Conservation (phyloP, 2,329 filamentous ascomycete species). For the Alternaria triticina region DNA sequence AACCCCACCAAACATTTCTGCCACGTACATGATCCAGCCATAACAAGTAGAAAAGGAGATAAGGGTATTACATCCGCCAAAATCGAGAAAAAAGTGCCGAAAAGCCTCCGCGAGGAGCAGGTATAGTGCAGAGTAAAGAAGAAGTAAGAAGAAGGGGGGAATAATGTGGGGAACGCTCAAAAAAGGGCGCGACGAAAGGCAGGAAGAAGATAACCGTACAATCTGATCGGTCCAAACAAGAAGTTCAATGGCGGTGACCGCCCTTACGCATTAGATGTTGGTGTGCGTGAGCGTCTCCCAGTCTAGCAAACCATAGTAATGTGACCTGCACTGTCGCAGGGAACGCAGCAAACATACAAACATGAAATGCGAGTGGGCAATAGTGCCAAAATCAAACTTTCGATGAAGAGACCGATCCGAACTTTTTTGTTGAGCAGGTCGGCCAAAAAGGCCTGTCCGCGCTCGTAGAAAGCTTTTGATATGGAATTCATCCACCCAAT, state of each 20-base stretch:
- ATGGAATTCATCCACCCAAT: constrained; percentile 9
- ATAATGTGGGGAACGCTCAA: constrained; percentile 4
- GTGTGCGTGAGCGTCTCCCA: constrained; percentile 45
- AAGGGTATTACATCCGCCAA: constrained; percentile 39
- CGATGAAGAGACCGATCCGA: constrained; percentile 19
- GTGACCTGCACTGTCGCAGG: constrained; percentile 44
- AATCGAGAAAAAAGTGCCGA: constrained; percentile 22
- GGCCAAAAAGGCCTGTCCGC: constrained; percentile 4
- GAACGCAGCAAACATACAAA: constrained; percentile 37
- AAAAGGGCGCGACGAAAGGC: constrained; percentile 5
- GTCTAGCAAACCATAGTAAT: constrained; percentile 47
- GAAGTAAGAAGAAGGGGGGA: constrained; percentile 13
- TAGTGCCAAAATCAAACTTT: constrained; percentile 26
- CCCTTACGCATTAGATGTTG: constrained; percentile 35
- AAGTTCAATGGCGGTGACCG: constrained; percentile 24
- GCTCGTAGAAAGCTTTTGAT: constrained; percentile 28
- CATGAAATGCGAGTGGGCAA: constrained; percentile 28
- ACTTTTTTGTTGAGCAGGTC: constrained; percentile 23
- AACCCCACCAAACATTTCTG: constrained; percentile 5
- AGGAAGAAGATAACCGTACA: constrained; percentile 16
- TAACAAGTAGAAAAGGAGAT: constrained; percentile 12
- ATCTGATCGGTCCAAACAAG: constrained; percentile 14
- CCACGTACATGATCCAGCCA: constrained; percentile 14
- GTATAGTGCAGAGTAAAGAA: constrained; percentile 33
- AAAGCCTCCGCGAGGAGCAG: constrained; percentile 32